Base-by-base conservation (phyloP, 495 filamentous ascomycete genomes). In the Penicillium alfredii region DNA sequence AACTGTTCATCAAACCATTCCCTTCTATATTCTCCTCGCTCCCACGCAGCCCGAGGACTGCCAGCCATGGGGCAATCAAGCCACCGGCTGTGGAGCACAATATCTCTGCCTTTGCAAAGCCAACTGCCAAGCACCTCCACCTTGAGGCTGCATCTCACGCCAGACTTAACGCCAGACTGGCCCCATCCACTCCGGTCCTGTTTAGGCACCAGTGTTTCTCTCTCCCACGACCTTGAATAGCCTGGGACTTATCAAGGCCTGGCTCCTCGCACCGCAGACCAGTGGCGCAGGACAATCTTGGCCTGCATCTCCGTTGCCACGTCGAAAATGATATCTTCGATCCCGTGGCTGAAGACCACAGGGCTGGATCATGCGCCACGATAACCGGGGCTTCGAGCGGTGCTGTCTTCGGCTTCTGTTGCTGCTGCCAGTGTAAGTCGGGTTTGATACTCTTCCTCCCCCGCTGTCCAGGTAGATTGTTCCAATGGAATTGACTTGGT, bases 191-290 rank as follows among this genome's bases (percentile, higher is more conserved):
- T 33, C 4, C 16, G n/a, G n/a, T n/a, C n/a, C n/a, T n/a, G 21
- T 14, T 35, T 49, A 53, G 50, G 50, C 50, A 53, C 26, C 50
- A 53, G 33, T 22, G 28, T 53, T 51, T 44, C 12, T 38, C 19
- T 10, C 6, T 14, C 13, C 22, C 15, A 18, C 12, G 8, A 16
- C 23, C 15, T 18, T 14, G 12, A 13, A 16, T 10, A n/a, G 15
- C 30, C 20, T 20, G 6, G 10, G 1, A 19, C 6, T 17, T 33
- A 30, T 33, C n/a, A n/a, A n/a, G n/a, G 38, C 29, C 38, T 40
- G 22, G 20, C 26, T 8, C 11, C 10, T 30, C 6, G 22, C 24
- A 35, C 39, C 30, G 42, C 6, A 28, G 24, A 32, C n/a, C n/a
- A n/a, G n/a, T n/a, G n/a, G n/a, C n/a, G 8, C 14, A 16, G 23